Conservation (phyloP, 2,329 filamentous ascomycete genomes). For the Fusarium dimerum region DNA sequence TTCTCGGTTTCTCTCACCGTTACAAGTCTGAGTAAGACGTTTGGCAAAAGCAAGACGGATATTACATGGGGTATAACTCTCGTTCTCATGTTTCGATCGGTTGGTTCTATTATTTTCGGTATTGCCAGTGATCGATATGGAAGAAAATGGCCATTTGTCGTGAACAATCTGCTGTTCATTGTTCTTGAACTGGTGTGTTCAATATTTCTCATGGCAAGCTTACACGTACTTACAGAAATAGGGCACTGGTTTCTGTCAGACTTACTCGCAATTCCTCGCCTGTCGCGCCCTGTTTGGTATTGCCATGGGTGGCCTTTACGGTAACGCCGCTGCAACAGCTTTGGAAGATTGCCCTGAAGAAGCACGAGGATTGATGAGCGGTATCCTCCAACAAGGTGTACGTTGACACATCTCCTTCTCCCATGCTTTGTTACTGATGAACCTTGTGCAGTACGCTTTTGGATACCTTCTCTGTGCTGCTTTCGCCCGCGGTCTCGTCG, state of each 20-base stretch:
- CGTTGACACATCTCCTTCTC: conserved; percentile 7
- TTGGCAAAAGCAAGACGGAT: conserved; percentile 55
- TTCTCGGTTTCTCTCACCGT: conserved; percentile 65
- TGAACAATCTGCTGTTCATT: conserved; percentile 74
- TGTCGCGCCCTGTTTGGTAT: conserved; percentile 76
- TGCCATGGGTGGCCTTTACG: conserved; percentile 80
- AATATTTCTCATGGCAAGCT: neutral
- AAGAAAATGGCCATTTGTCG: conserved; percentile 71
- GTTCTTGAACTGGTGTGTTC: conserved; percentile 65
- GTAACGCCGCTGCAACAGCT: conserved; percentile 77
- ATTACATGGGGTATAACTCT: conserved; percentile 67
- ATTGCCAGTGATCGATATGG: conserved; percentile 58
- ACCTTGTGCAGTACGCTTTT: conserved; percentile 50
- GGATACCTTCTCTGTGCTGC: conserved; percentile 65
- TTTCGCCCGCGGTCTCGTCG: conserved; percentile 66
- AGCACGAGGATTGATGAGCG: conserved; percentile 72
- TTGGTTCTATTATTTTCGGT: conserved; percentile 56
- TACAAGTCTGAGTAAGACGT: conserved; percentile 52
- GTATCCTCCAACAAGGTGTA: conserved; percentile 72
- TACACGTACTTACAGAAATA: conserved; percentile 22
- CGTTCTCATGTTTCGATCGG: conserved; percentile 61
- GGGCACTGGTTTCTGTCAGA: conserved; percentile 68
- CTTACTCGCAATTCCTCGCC: conserved; percentile 71
- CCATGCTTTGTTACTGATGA: conserved; percentile 1
- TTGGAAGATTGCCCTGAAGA: conserved; percentile 72